Evolutionary conservation across 2,329 filamentous ascomycete genomes (phyloP).

Genomic region (Didymosphaeria variabile): DNA sequence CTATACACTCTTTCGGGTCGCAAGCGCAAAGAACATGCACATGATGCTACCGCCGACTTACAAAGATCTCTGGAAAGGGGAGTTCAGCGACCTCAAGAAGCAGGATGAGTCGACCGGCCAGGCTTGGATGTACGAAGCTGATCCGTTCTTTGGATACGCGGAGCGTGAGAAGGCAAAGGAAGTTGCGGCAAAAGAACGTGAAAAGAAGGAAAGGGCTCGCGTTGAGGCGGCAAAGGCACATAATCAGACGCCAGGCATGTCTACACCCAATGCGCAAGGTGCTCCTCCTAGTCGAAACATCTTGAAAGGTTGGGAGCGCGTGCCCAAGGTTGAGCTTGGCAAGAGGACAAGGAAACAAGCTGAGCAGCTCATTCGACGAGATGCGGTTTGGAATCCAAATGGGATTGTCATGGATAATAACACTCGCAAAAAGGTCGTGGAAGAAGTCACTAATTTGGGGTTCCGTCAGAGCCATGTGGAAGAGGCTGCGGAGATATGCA

Average conservation of each 20-base stretch:
- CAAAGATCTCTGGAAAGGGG: constrained; percentile 86
- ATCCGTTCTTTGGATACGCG: constrained; percentile 84
- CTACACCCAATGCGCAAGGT: constrained; percentile 37
- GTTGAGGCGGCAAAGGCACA: constrained; percentile 71
- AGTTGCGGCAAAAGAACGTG: constrained; percentile 79
- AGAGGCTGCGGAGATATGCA: constrained; percentile 87
- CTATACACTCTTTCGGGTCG: constrained; percentile 89
- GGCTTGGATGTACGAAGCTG: constrained; percentile 92
- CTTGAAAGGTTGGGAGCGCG: constrained; percentile 81
- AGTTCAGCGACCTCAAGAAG: constrained; percentile 83
- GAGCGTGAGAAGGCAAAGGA: constrained; percentile 82
- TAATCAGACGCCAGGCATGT: constrained; percentile 52
- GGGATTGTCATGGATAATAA: constrained; percentile 69
- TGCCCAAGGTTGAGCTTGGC: constrained; percentile 93
- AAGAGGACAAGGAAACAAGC: constrained; percentile 79
- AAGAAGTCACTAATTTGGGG: constrained; percentile 78
- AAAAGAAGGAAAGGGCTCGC: constrained; percentile 65
- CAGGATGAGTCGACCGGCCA: constrained; percentile 79
- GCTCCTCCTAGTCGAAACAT: constrained; percentile 49
- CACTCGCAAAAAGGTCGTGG: constrained; percentile 69
- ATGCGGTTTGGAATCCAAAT: constrained; percentile 88
- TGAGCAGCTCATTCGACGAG: constrained; percentile 78
- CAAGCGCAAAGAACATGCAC: constrained; percentile 94
- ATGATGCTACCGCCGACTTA: constrained; percentile 93
- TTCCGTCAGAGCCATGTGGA: constrained; percentile 91